Evolutionary conservation across 371 early-diverging fungal species (phyloP).

Genomic region (Coemansia sp.): DNA sequence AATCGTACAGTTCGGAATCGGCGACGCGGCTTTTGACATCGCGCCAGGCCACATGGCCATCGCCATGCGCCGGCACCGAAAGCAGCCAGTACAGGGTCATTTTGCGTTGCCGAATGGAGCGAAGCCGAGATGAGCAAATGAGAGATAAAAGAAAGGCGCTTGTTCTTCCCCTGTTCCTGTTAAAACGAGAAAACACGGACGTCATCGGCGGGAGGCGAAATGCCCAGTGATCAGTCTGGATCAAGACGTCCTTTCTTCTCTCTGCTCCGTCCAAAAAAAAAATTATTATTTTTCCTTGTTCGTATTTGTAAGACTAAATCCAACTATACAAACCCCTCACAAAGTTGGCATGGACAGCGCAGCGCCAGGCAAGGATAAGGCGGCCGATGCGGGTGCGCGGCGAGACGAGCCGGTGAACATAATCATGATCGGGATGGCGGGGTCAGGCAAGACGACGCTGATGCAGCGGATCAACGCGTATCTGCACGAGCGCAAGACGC

Average conservation of each 20-base stretch:
- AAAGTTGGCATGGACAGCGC: neutral
- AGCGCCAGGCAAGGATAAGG: neutral
- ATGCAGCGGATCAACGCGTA: conserved; percentile 95
- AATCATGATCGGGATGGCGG: conserved; percentile 98
- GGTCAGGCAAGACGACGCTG: conserved; percentile 98
- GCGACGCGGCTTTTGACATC: conserved; percentile 54
- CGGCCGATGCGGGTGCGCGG: neutral
- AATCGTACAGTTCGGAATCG: conserved; percentile 65
- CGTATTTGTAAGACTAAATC: neutral
- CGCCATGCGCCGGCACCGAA: conserved; percentile 53
- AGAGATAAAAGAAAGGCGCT: neutral
- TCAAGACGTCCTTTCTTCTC: neutral
- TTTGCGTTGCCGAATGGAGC: neutral
- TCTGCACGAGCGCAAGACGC: conserved; percentile 69
- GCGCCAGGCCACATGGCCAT: conserved; percentile 65
- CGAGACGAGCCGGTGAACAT: conserved; percentile 69
- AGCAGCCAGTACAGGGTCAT: conserved; percentile 63
- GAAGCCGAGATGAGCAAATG: too few relatives aligned
- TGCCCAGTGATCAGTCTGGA: neutral
- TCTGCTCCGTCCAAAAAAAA: neutral
- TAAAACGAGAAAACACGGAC: neutral
- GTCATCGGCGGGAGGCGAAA: neutral
- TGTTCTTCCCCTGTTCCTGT: too few relatives aligned
- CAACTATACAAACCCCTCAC: neutral
- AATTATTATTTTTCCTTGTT: neutral